Evolutionary conservation across 192 early-diverging fungal genomes (phyloP).

Genomic region (Irineochytrium annulatum): DNA sequence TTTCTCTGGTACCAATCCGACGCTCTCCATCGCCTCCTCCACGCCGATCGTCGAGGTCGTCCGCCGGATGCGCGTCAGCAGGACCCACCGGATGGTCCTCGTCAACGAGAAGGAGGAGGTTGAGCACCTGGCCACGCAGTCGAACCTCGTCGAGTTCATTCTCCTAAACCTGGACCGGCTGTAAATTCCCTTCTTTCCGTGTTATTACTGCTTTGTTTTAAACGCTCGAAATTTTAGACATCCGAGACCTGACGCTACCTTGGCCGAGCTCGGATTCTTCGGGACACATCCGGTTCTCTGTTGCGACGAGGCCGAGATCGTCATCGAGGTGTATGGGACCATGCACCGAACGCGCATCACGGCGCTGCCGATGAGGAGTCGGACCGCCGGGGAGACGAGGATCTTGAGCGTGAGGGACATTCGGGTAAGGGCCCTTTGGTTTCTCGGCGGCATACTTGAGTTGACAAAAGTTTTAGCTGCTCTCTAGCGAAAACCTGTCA

Average conservation of each 20-base stretch:
- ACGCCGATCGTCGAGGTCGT: slow-evolving; percentile 15
- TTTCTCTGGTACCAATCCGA: slow-evolving; percentile 28
- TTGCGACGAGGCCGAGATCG: slow-evolving; percentile 4
- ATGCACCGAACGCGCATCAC: slow-evolving; percentile 19
- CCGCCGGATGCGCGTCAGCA: not conserved
- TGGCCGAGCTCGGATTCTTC: slow-evolving; percentile 13
- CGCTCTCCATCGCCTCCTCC: slow-evolving; percentile 5
- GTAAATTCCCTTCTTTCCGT: not conserved
- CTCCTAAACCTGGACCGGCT: slow-evolving; percentile 27
- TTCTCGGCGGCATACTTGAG: not conserved
- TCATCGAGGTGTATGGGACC: slow-evolving; percentile 11
- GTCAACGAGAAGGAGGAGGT: slow-evolving; percentile 1
- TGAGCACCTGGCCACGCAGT: slow-evolving; percentile 22
- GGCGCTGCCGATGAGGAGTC: slow-evolving; percentile 19
- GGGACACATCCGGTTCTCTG: slow-evolving; percentile 16
- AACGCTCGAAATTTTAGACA: slow-evolving; percentile 8
- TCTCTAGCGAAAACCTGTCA: slow-evolving; percentile 1
- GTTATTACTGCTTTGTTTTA: not conserved
- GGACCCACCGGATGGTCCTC: slow-evolving; percentile 12
- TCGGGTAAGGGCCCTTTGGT: slow-evolving; percentile 4
- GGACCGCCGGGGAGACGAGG: not conserved
- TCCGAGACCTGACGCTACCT: slow-evolving; percentile 22
- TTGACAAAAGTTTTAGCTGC: not conserved
- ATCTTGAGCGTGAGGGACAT: slow-evolving; percentile 22
- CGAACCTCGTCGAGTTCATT: slow-evolving; percentile 17